These are phyloP conservation scores for Anthoceros angustus DNA, from an alignment of 225 moss, liverwort and hornwort species.

Conservation along the genomic window DNA sequence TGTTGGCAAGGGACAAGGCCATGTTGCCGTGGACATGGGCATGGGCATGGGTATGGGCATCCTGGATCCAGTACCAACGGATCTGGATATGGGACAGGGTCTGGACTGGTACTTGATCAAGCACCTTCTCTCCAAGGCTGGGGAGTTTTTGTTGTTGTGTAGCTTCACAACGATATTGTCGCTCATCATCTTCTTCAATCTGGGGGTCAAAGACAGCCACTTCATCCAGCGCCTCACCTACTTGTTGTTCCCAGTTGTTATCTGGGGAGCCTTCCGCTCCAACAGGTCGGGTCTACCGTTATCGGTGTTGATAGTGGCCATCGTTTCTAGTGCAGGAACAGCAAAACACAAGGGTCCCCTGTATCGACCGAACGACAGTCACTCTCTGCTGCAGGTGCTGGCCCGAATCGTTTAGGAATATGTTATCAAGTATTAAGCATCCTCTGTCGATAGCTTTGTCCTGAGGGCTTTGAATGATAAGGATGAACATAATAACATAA, in stretches of 20 bases:
- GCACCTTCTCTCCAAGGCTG: constrained; percentile 51
- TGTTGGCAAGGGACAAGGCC: not conserved
- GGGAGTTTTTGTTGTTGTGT: constrained; percentile 57
- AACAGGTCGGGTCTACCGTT: constrained; percentile 81
- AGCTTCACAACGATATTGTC: constrained; percentile 62
- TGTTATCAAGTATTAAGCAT: not conserved
- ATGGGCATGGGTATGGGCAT: not conserved
- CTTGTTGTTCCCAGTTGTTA: constrained; percentile 81
- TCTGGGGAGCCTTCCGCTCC: constrained; percentile 90
- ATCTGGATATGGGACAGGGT: not conserved
- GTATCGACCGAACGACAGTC: constrained; percentile 63
- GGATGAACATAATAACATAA: not conserved
- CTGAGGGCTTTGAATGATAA: not conserved
- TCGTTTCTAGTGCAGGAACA: constrained; percentile 86
- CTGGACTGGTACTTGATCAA: constrained; percentile 30
- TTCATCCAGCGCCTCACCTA: constrained; percentile 79
- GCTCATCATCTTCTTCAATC: constrained; percentile 77
- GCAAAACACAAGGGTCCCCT: constrained; percentile 80
- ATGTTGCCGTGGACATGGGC: not conserved
- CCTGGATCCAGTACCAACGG: not conserved
- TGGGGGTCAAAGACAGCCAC: constrained; percentile 58
- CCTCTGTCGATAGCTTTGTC: not conserved
- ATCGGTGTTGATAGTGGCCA: constrained; percentile 62
- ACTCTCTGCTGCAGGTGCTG: constrained; percentile 71
- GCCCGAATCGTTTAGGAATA: not conserved